Evolutionary conservation across 163 green algal genomes (phyloP), one percentile per base, ranked within the genome.

Genomic region (Chlamydomonas reinhardtii): DNA sequence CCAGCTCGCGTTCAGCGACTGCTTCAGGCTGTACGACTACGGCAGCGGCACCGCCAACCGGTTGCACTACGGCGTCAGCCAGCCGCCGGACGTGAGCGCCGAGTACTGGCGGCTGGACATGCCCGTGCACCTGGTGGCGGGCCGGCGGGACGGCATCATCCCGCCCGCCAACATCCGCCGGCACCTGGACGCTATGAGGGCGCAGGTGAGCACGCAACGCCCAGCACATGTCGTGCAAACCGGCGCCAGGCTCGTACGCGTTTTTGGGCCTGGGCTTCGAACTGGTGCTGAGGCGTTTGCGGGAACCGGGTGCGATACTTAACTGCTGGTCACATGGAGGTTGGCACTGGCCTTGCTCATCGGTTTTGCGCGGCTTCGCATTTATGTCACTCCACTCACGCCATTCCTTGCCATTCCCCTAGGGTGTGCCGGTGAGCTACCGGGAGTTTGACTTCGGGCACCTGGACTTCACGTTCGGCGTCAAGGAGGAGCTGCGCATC

Each of bases 391-490:
- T n/a, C n/a, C n/a, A n/a, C n/a, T n/a, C n/a, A n/a, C n/a, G n/a
- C n/a, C n/a, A n/a, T n/a, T n/a, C n/a, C n/a, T n/a, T n/a, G n/a
- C n/a, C n/a, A n/a, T n/a, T 48, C 39, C 39, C 39, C 39, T 48
- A 84, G 74, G 75, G 84, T n/a, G 87, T 92, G 34, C 59, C 95
- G 56, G 93, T 97, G 22, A 96, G 92, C 17, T 95, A 95, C 78
- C 94, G 93, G 76, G 94, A 98, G 90, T 99, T 98, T 88, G 95
- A 97, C n/a, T 98, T 97, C 73, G 96, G 96, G 0, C 97, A 99
- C 92, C 92, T 99, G 87, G 97, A 99, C 86, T 98, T 99, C 89
- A 98, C 95, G 0, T 97, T 99, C 91, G 94, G 92, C 6, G 88
- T 95, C 31, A 97, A 98, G 73, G 94, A 99, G 75, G 97, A 99